Base-by-base conservation (phyloP, 1,139 yeast species). In the Pneumocystis murina region DNA sequence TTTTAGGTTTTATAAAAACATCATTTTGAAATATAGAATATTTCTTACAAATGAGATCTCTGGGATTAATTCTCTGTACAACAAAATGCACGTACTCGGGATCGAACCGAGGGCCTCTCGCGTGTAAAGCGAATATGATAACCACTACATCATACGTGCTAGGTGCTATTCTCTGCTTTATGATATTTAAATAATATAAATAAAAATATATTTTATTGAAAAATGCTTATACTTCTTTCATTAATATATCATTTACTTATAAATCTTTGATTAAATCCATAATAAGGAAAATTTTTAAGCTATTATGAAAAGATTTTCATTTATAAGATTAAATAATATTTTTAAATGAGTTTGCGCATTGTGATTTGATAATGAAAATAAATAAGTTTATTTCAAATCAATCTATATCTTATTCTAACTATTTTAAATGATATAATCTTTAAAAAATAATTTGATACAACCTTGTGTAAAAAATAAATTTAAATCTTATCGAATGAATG, bases 141-240 rank as follows among this genome's bases (percentile, higher is more conserved):
- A 48, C 55, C 55, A 48, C 55, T 48, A 48, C 55, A 48, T 48
- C 55, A 48, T 48, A 48, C 55, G 55, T 48, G 55, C 55, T 48
- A 1, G 4, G 14, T 24, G 16, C n/a, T 38, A 14, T 38, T 38
- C 3, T 5, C 6, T 6, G 8, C 2, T 4, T 33, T 33, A 33
- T 33, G 35, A 7, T 33, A 33, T 33, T 33, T 33, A 33, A 33
- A 33, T 33, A 33, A 33, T 33, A 28, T 28, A 28, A 28, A 28
- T 28, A 28, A 28, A 28, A 28, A 28, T 28, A 33, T 33, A 33
- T 33, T 7, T 33, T 33, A 33, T 33, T 33, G 35, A 33, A 5
- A n/a, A 33, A 33, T 33, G 8, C 8, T 5, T 5, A 33, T 33
- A 5, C 7, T 5, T 33, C 8, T 33, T 33, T 33, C 8, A 33